phyloP scores from a whole-genome alignment of 1,139 yeast genomes.

The Diutina rugosa region DNA sequence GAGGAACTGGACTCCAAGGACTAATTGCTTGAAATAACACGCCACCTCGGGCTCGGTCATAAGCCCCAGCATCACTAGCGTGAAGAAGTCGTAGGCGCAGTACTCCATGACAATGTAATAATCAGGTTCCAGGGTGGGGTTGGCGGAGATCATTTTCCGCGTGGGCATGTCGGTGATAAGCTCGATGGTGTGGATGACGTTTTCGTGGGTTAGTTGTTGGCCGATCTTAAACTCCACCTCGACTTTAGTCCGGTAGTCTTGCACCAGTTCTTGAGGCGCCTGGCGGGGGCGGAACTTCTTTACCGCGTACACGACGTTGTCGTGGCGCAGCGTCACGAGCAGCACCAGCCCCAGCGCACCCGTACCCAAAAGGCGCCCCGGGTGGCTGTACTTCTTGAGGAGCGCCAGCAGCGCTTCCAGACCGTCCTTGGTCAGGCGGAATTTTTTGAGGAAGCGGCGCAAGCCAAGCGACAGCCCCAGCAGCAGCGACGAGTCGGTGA shows the following conservation, averaged over 20 bases:
- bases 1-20: slow-evolving; percentile 45
- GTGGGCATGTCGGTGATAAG: slow-evolving; percentile 32
- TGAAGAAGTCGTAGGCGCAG: slow-evolving; percentile 63
- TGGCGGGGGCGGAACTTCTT: slow-evolving; percentile 51
- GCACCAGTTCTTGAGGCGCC: slow-evolving; percentile 32
- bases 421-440: not conserved
- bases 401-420: slow-evolving; percentile 6
- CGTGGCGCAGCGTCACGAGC: slow-evolving; percentile 32
- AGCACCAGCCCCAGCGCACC: slow-evolving; percentile 75
- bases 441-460: slow-evolving; percentile 1
- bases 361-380: slow-evolving; percentile 49
- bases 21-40: slow-evolving; percentile 60
- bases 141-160: not conserved
- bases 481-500: slow-evolving; percentile 4
- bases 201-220: slow-evolving; percentile 44
- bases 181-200: slow-evolving; percentile 53
- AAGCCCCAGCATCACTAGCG: slow-evolving; percentile 62
- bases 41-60: slow-evolving; percentile 45
- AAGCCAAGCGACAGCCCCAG: slow-evolving; percentile 3
- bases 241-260: slow-evolving; percentile 50
- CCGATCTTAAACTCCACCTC: slow-evolving; percentile 56
- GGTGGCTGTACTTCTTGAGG: slow-evolving; percentile 38
- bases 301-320: slow-evolving; percentile 48
- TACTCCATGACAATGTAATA: slow-evolving; percentile 65
- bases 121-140: slow-evolving; percentile 14